These are phyloP conservation scores for Psidium guajava DNA, from an alignment of 345 rosid genomes.

Conservation along the genomic window DNA sequence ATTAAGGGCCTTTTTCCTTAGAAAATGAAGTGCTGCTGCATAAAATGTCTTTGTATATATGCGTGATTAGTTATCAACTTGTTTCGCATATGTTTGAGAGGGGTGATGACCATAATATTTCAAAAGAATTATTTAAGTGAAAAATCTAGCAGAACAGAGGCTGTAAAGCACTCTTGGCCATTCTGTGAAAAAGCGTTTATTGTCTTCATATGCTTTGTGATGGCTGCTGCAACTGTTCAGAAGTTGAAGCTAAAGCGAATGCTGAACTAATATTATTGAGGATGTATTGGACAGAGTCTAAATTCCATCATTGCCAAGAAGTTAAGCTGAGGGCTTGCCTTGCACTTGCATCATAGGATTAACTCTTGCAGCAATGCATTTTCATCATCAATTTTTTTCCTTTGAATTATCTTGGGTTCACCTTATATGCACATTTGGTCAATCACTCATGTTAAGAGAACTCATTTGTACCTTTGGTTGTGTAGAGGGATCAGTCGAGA, in stretches of 20 bases:
- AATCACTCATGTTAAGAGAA: not conserved
- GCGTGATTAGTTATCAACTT: not conserved
- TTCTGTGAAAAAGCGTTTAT: not conserved
- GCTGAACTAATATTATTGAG: not conserved
- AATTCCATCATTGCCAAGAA: not conserved
- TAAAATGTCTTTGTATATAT: not conserved
- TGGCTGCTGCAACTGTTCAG: not conserved
- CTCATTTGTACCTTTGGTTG: constrained; percentile 5
- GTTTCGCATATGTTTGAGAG: not conserved
- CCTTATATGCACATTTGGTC: not conserved
- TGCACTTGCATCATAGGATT: not conserved
- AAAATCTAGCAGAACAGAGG: not conserved
- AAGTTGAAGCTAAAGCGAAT: not conserved
- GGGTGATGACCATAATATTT: not conserved
- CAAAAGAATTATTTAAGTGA: not conserved
- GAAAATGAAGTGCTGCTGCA: not conserved
- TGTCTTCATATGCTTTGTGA: not conserved
- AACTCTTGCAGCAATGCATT: not conserved
- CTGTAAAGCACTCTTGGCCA: not conserved
- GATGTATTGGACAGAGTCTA: not conserved
- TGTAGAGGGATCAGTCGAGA: constrained; percentile 69
- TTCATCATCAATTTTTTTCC: not conserved
- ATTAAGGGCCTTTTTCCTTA: not conserved
- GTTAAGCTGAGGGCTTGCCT: not conserved
- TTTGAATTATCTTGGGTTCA: not conserved